Evolutionary conservation across 2,329 filamentous ascomycete species (phyloP).

Genomic region (Mycosphaerella arachidis): DNA sequence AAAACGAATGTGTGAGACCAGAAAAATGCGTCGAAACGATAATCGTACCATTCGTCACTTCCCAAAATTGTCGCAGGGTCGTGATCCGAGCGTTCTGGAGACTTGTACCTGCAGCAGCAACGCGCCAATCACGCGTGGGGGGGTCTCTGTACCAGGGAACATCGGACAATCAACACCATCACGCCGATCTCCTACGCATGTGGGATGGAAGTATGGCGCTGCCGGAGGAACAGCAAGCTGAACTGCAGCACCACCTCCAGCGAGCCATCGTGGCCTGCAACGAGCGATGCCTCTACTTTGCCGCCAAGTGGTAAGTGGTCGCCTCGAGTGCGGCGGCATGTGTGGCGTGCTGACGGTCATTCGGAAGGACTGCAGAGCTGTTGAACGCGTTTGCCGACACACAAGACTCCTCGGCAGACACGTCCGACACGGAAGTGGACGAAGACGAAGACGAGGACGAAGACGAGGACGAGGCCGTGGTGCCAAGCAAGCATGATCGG

Average conservation of each 20-base stretch:
- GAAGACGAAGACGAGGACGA: conserved; percentile 40
- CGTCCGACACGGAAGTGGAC: conserved; percentile 48
- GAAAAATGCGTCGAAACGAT: neutral
- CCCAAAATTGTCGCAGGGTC: neutral
- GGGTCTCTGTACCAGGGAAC: neutral
- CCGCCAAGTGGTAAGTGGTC: conserved; percentile 76
- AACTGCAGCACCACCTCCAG: conserved; percentile 71
- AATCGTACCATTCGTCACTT: neutral
- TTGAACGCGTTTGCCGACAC: conserved; percentile 69
- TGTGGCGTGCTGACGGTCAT: conserved; percentile 9
- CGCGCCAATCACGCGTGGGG: neutral
- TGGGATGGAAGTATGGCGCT: conserved; percentile 21
- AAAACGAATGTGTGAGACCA: neutral
- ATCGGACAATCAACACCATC: neutral
- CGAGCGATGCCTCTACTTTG: conserved; percentile 91
- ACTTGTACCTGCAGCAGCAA: neutral
- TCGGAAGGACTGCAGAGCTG: conserved; percentile 81
- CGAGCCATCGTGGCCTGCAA: conserved; percentile 86
- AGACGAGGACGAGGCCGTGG: conserved; percentile 33
- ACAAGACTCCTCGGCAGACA: conserved; percentile 41
- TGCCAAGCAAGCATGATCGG: conserved; percentile 59
- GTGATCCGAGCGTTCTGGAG: neutral
- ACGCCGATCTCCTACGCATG: neutral
- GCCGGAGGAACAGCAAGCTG: conserved; percentile 43
- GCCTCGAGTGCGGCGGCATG: conserved; percentile 15